Evolutionary conservation across 768 basidiomycete species (phyloP).

Genomic region (Rhodocollybia butyracea): DNA sequence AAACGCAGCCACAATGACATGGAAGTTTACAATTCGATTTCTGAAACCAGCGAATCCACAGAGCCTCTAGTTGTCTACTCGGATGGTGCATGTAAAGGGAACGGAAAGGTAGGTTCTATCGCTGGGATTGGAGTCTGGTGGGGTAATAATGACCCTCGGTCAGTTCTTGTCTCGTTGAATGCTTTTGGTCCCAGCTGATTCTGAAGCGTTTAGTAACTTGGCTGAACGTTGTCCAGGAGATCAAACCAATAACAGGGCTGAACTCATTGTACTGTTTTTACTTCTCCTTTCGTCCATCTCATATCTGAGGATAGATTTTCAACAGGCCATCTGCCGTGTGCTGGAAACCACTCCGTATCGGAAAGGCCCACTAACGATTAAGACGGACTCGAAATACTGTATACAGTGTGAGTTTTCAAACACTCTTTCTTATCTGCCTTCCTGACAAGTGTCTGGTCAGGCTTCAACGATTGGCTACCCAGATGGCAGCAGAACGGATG

Average conservation of each 20-base stretch:
- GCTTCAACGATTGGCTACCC: constrained; percentile 63
- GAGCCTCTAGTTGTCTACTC: constrained; percentile 58
- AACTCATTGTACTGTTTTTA: constrained; percentile 63
- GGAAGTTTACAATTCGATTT: not conserved
- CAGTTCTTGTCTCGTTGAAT: not conserved
- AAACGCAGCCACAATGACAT: constrained; percentile 22
- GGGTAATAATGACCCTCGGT: constrained; percentile 51
- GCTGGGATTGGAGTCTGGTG: constrained; percentile 94
- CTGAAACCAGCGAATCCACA: not conserved
- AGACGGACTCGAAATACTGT: constrained; percentile 83
- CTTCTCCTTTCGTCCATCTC: not conserved
- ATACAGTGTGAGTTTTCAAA: constrained; percentile 57
- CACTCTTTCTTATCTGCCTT: not conserved
- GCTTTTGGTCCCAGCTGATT: not conserved
- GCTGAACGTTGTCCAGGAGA: constrained; percentile 78
- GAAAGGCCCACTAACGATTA: constrained; percentile 62
- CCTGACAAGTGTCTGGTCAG: constrained; percentile 33
- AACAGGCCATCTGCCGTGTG: constrained; percentile 78
- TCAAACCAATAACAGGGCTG: constrained; percentile 88
- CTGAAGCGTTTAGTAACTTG: constrained; percentile 54
- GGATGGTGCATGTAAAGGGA: constrained; percentile 86
- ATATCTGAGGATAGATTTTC: constrained; percentile 4
- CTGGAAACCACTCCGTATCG: constrained; percentile 67
- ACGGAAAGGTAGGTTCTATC: constrained; percentile 61
- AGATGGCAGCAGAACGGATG: constrained; percentile 64